A percentile compares a stretch with the other conserved stretches of the same genome.
Evolutionary conservation across 2,329 filamentous ascomycete species (phyloP).

Genomic region (Talaromyces sp.): DNA sequence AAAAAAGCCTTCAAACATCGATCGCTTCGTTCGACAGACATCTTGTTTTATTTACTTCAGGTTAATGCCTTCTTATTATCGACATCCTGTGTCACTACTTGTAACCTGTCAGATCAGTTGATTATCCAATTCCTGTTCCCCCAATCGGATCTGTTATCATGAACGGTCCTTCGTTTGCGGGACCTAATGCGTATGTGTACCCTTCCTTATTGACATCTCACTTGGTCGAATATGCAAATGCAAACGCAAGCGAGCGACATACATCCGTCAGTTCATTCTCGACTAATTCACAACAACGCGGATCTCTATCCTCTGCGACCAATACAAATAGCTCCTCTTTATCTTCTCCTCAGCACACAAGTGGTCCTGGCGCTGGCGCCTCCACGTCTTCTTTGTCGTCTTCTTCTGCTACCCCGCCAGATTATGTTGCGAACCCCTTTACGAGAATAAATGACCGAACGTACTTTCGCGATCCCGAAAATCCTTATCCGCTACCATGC

Average conservation of each 20-base stretch:
- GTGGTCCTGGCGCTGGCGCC: conserved; percentile 20
- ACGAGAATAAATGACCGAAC: conserved; percentile 71
- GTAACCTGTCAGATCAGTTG: neutral
- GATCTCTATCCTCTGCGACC: neutral
- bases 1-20: neutral
- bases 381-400: conserved; percentile 34
- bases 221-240: neutral
- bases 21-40: neutral
- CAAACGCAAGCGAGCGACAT: neutral
- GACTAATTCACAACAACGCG: neutral
- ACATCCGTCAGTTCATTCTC: neutral
- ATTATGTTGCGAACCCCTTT: conserved; percentile 53
- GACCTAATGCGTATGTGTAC: conserved; percentile 4
- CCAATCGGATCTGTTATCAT: neutral
- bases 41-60: neutral
- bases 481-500: conserved; percentile 79
- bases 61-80: neutral
- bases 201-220: conserved; percentile 1
- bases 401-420: conserved; percentile 28
- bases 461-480: conserved; percentile 68
- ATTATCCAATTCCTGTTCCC: neutral
- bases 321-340: neutral
- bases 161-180: conserved; percentile 6
- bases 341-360: neutral
- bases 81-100: neutral